phyloP scores from a whole-genome alignment of 768 basidiomycete species.

The Pulveroboletus sp. region DNA sequence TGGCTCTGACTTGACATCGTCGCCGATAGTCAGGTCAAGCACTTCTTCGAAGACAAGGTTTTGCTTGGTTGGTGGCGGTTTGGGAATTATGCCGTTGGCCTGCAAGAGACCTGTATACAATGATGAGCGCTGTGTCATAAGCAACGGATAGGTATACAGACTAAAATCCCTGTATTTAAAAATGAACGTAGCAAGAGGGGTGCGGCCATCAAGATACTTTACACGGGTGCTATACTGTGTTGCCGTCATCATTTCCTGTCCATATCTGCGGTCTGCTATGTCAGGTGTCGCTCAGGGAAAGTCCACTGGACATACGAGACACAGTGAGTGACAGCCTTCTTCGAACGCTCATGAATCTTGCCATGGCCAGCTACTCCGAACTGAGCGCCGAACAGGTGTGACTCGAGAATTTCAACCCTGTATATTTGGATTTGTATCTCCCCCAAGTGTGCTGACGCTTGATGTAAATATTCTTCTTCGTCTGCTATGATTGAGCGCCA shows the following conservation, averaged over 20 bases:
- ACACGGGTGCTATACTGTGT: neutral
- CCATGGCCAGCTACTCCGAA: neutral
- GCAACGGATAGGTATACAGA: conserved; percentile 9
- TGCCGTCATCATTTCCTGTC: conserved; percentile 10
- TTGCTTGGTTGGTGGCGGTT: conserved; percentile 2
- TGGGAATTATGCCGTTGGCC: conserved; percentile 26
- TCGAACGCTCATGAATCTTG: conserved; percentile 30
- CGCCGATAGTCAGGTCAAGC: conserved; percentile 19
- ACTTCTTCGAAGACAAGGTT: conserved; percentile 6
- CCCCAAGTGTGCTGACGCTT: conserved; percentile 17
- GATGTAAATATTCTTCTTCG: conserved; percentile 22
- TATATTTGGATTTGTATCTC: conserved; percentile 17
- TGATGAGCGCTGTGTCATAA: neutral
- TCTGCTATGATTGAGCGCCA: conserved; percentile 19
- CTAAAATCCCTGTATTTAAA: conserved; percentile 30
- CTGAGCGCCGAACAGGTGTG: rapidly evolving
- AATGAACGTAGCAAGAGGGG: conserved; percentile 24
- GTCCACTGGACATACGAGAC: conserved; percentile 19
- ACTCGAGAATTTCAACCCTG: neutral
- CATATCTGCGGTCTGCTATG: conserved; percentile 18
- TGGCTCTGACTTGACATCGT: conserved; percentile 10
- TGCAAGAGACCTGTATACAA: conserved; percentile 22
- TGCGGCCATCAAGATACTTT: conserved; percentile 10
- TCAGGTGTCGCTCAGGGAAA: neutral
- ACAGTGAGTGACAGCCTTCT: conserved; percentile 30